Base-by-base conservation (phyloP, 1,284 basidiomycete species). In the Moniliophthora roreri region DNA sequence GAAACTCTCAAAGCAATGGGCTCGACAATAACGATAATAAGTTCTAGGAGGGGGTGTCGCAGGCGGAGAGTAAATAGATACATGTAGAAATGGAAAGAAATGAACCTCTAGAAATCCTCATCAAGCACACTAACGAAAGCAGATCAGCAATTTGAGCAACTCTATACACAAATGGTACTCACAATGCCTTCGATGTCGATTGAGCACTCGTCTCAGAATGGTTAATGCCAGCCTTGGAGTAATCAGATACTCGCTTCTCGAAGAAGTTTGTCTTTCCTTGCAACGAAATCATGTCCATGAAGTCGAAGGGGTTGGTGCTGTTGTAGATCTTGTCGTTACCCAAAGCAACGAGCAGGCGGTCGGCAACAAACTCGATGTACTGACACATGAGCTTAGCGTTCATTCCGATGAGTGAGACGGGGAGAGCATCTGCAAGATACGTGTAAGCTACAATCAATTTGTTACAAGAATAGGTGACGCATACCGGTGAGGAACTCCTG, bases 211-310 rank as follows among this genome's bases (percentile, higher is more conserved):
- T n/a, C 9, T 23, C 24, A 28, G 24, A 23, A n/a, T 46, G 67
- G 50, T 71, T 69, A 53, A 75, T 68, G 40, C 68, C 65, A 7
- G 74, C 71, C 52, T 69, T 73, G 4, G 71, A 67, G 69, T 97
- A 96, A 52, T 95, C 93, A 1, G 92, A 93, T 2, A 96, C 93
- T 15, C 92, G 86, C 72, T 89, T 88, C 72, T 90, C 87, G 62
- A 90, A 90, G 71, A 90, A 90, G 70, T 90, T 89, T 7, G 87
- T 87, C 73, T 90, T 90, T 56, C 87, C 88, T 69, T 94, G 89
- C 1, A 97, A 75, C 13, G 91, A 94, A 58, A 96, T 97, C 83
- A 94, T 89, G 63, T 95, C 93, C 93, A 96, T 95, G 63, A 93
- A 93, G 67, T 93, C 89, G 68, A 90, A 90, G 32, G 93, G 92